Evolutionary conservation across 352 stramenopile species (phyloP).

Genomic region (Phytophthora ohioensis): DNA sequence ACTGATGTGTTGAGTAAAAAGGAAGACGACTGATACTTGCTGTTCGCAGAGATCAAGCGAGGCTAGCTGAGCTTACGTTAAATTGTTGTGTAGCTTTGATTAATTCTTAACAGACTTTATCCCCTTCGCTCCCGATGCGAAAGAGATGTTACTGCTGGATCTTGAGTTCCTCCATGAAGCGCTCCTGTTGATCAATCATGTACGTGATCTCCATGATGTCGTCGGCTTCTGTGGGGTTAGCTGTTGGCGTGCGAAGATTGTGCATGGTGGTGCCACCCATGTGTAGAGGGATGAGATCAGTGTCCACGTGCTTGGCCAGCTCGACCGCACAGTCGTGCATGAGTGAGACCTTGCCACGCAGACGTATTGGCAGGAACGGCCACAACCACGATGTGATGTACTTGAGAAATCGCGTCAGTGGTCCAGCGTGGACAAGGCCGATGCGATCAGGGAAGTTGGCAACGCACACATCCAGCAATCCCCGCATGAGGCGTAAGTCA

Average conservation of each 20-base stretch:
- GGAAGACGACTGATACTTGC: constrained; percentile 3
- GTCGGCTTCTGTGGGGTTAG: constrained; percentile 28
- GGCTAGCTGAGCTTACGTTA: constrained; percentile 21
- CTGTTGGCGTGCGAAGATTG: constrained; percentile 35
- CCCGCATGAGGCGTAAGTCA: constrained; percentile 71
- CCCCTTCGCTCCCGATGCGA: constrained; percentile 14
- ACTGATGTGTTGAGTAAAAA: not conserved
- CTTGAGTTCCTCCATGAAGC: constrained; percentile 54
- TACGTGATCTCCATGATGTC: constrained; percentile 61
- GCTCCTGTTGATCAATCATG: constrained; percentile 67
- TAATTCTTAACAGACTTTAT: constrained; percentile 1
- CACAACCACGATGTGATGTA: constrained; percentile 61
- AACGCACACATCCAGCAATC: constrained; percentile 67
- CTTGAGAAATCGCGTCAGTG: constrained; percentile 66
- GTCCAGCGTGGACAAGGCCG: constrained; percentile 63
- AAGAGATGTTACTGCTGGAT: constrained; percentile 13
- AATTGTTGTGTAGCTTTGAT: constrained; percentile 3
- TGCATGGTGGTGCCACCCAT: constrained; percentile 58
- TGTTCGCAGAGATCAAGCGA: constrained; percentile 66
- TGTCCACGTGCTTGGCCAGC: constrained; percentile 67
- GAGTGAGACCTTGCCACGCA: constrained; percentile 68
- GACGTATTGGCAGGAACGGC: constrained; percentile 60
- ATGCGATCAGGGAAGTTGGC: constrained; percentile 77
- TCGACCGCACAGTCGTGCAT: constrained; percentile 65
- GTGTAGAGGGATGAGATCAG: constrained; percentile 61